A percentile compares a stretch with the other conserved stretches of the same genome.
These are phyloP conservation scores for Tricholomella constricta DNA, from an alignment of 768 basidiomycete species.

Conservation along the genomic window DNA sequence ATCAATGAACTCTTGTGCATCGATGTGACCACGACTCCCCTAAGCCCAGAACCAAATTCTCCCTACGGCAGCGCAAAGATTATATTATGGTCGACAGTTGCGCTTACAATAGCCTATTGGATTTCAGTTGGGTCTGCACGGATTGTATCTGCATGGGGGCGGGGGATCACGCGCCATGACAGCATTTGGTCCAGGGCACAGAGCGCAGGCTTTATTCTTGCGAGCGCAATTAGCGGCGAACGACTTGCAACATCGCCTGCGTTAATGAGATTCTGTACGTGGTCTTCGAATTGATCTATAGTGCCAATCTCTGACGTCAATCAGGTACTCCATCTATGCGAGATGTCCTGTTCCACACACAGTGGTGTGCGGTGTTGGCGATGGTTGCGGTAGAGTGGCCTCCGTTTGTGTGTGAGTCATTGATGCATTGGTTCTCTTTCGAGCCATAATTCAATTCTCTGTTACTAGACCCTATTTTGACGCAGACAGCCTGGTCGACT, in stretches of 20 bases:
- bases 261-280: slow-evolving; percentile 85
- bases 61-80: slow-evolving; percentile 68
- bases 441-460: not conserved
- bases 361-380: slow-evolving; percentile 85
- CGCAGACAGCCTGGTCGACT: slow-evolving; percentile 88
- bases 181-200: slow-evolving; percentile 74
- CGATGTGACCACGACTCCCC: slow-evolving; percentile 76
- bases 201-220: slow-evolving; percentile 84
- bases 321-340: slow-evolving; percentile 89
- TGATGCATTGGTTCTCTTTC: not conserved
- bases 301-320: slow-evolving; percentile 12
- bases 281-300: slow-evolving; percentile 3
- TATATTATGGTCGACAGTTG: slow-evolving; percentile 76
- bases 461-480: slow-evolving; percentile 78
- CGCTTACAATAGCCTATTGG: slow-evolving; percentile 81
- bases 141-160: slow-evolving; percentile 81
- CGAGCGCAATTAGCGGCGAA: slow-evolving; percentile 93
- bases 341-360: slow-evolving; percentile 91
- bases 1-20: slow-evolving; percentile 83
- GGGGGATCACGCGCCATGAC: slow-evolving; percentile 63
- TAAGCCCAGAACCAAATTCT: slow-evolving; percentile 55
- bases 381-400: slow-evolving; percentile 99
- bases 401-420: slow-evolving; percentile 70
- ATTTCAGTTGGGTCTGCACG: slow-evolving; percentile 78
- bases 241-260: slow-evolving; percentile 83